A percentile compares a stretch with the other conserved stretches of the same genome.
phyloP scores from a whole-genome alignment of 2,329 filamentous ascomycete species.

The Colletotrichum shisoi region DNA sequence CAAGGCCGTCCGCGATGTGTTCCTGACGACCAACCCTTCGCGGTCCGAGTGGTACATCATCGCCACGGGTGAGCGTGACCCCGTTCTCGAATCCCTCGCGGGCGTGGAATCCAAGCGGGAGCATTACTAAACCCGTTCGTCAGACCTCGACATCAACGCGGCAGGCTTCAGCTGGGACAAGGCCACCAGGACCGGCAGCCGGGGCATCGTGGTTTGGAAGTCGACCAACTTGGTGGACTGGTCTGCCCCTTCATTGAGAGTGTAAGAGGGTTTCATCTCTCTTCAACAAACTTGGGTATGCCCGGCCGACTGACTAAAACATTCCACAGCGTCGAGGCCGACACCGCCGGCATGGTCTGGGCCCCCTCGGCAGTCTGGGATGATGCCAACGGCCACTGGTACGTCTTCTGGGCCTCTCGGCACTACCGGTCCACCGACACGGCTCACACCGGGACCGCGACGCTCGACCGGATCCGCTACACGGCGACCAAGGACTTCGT shows the following conservation, averaged over 20 bases:
- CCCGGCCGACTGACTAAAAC: no score
- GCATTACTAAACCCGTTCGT: no score
- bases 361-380: constrained; percentile 51
- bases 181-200: constrained; percentile 49
- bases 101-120: no score
- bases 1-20: constrained; percentile 49
- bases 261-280: constrained; percentile 33
- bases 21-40: constrained; percentile 47
- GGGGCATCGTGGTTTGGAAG: constrained; percentile 50
- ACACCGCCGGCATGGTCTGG: constrained; percentile 51
- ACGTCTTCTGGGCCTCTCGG: constrained; percentile 59
- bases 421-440: constrained; percentile 55
- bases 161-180: constrained; percentile 49
- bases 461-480: constrained; percentile 56
- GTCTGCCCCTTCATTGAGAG: constrained; percentile 44
- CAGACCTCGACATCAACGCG: constrained; percentile 47
- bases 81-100: no score
- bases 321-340: constrained; percentile 44
- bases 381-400: constrained; percentile 50
- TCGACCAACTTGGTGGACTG: constrained; percentile 49
- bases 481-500: constrained; percentile 61
- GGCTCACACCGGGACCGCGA: constrained; percentile 54
- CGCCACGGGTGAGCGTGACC: constrained; percentile 46
- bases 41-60: constrained; percentile 49
- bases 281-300: no score